Percentiles rank a stretch among this genome's conserved stretches.
phyloP scores from a whole-genome alignment of 176 grass and related monocot genomes.

The bread wheat (Triticum aestivum) region DNA sequence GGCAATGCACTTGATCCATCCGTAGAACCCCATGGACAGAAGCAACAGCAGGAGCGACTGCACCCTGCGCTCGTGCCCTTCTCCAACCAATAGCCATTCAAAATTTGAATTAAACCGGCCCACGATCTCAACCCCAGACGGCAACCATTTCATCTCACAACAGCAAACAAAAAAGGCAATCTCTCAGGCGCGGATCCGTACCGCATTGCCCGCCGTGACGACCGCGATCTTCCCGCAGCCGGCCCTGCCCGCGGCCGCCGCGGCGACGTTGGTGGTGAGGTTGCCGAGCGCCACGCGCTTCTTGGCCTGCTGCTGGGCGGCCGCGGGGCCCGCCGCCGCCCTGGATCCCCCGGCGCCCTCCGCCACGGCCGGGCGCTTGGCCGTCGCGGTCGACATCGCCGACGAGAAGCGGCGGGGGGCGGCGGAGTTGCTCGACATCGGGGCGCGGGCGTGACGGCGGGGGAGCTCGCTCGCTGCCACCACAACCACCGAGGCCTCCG shows the following conservation, averaged over 20 bases:
- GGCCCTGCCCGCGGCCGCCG: background rate
- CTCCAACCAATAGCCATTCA: background rate
- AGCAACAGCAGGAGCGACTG: background rate
- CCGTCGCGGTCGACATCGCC: background rate
- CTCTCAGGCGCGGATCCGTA: background rate
- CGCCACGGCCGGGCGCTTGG: constrained; percentile 55
- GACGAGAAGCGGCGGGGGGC: constrained; percentile 35
- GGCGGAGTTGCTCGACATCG: constrained; percentile 44
- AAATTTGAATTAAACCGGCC: background rate
- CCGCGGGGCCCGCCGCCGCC: constrained; percentile 14
- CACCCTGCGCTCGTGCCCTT: background rate
- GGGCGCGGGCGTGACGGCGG: background rate
- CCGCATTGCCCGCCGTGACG: constrained; percentile 24
- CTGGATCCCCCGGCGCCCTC: constrained; percentile 10
- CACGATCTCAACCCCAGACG: background rate
- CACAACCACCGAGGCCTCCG: background rate
- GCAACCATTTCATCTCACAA: no score
- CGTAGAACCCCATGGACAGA: background rate
- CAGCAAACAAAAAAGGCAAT: background rate
- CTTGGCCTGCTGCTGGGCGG: constrained; percentile 62
- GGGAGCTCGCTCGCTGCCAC: background rate
- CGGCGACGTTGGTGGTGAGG: constrained; percentile 63
- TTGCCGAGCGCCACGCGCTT: constrained; percentile 88
- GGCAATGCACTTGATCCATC: background rate
- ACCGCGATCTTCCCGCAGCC: constrained; percentile 29